A percentile compares a stretch with the other conserved stretches of the same genome.
Evolutionary conservation across 495 filamentous ascomycete genomes (phyloP).

Genomic region (Penicillium soppii): DNA sequence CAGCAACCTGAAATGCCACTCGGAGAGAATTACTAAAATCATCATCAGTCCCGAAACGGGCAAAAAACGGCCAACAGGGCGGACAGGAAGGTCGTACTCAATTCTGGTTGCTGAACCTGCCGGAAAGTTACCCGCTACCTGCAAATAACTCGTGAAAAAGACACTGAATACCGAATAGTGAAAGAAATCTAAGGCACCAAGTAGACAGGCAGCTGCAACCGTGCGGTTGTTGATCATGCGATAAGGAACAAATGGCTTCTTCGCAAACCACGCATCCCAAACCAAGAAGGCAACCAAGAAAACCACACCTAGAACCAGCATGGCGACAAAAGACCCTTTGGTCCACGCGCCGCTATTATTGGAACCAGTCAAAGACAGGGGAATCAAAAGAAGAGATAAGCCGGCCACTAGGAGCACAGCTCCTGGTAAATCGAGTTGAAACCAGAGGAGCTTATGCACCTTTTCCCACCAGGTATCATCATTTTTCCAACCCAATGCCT

Average conservation of each 20-base stretch:
- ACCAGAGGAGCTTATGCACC: slow-evolving; percentile 17
- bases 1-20: slow-evolving; percentile 25
- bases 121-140: slow-evolving; percentile 21
- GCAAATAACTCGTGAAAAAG: slow-evolving; percentile 28
- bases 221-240: slow-evolving; percentile 65
- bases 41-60: not conserved
- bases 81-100: slow-evolving; percentile 11
- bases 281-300: slow-evolving; percentile 58
- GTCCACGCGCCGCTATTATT: slow-evolving; percentile 51
- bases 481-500: not conserved
- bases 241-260: slow-evolving; percentile 70
- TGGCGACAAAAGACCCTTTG: slow-evolving; percentile 59
- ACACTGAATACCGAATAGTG: slow-evolving; percentile 26
- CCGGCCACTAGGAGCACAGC: slow-evolving; percentile 19
- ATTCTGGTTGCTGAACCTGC: slow-evolving; percentile 22
- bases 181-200: slow-evolving; percentile 25
- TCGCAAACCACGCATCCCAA: slow-evolving; percentile 57
- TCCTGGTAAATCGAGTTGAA: slow-evolving; percentile 20
- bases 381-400: slow-evolving; percentile 22
- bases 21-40: slow-evolving; percentile 21
- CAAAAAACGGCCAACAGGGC: not conserved
- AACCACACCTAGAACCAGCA: slow-evolving; percentile 61
- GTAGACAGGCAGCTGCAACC: slow-evolving; percentile 44
- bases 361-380: slow-evolving; percentile 20
- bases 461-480: slow-evolving; percentile 14